A percentile compares a stretch with the other conserved stretches of the same genome.
phyloP scores from a whole-genome alignment of 768 basidiomycete genomes.

The Sarcodon sp. region DNA sequence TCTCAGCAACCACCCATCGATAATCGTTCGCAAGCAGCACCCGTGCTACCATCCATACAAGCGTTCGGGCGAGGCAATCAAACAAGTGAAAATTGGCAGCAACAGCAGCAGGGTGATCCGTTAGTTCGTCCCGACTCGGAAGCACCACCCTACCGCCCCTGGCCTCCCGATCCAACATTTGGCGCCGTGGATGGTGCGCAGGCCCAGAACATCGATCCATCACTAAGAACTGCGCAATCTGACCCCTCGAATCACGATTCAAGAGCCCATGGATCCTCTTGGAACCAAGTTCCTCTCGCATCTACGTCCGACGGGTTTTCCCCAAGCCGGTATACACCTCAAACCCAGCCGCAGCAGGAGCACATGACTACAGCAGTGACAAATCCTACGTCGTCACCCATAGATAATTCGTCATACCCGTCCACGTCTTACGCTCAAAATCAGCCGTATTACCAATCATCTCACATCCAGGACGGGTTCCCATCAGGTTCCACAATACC shows the following conservation, averaged over 20 bases:
- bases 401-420: slow-evolving; percentile 18
- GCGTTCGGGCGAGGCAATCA: background rate
- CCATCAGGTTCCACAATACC: slow-evolving; percentile 16
- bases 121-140: background rate
- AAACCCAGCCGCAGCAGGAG: background rate
- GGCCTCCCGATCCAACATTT: background rate
- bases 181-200: background rate
- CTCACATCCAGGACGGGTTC: slow-evolving; percentile 13
- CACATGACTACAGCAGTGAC: slow-evolving; percentile 13
- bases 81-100: background rate
- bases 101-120: background rate
- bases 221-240: background rate
- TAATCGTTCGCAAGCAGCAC: background rate
- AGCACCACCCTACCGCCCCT: background rate
- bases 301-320: background rate
- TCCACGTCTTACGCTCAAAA: slow-evolving; percentile 21
- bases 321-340: background rate
- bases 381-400: slow-evolving; percentile 19
- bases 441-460: slow-evolving; percentile 13
- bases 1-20: background rate
- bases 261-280: background rate
- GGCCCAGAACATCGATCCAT: background rate
- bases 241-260: background rate
- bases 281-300: background rate
- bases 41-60: background rate